Conservation (phyloP, 2,329 filamentous ascomycete species). For the Penicillium hesseltinei region DNA sequence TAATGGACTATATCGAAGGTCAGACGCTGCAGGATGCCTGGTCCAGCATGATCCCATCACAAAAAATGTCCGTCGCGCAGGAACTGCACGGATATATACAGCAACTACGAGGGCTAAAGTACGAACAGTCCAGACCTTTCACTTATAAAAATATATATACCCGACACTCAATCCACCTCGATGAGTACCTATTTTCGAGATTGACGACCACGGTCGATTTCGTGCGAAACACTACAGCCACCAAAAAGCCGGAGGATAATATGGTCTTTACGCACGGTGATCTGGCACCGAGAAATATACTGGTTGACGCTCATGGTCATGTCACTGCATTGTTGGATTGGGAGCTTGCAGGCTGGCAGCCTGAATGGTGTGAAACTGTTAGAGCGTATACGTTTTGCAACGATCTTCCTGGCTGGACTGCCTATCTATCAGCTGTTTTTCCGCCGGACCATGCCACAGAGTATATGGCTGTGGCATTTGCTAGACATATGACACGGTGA, state of each 20-base stretch:
- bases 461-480: constrained; percentile 3
- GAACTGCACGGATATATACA: constrained; percentile 7
- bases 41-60: constrained; percentile 3
- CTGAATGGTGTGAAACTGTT: constrained; percentile 1
- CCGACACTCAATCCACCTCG: neutral
- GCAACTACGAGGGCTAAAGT: neutral
- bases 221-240: neutral
- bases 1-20: constrained; percentile 5
- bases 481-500: neutral
- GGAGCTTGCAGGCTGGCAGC: constrained; percentile 10
- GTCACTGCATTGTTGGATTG: constrained; percentile 9
- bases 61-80: constrained; percentile 7
- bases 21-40: constrained; percentile 8
- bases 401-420: constrained; percentile 1
- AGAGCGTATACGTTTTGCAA: constrained; percentile 1
- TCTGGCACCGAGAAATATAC: constrained; percentile 7
- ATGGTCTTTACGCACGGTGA: constrained; percentile 10
- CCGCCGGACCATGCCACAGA: neutral
- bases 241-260: neutral
- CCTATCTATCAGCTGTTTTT: neutral
- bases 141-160: neutral
- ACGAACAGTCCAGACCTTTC: too few species aligned
- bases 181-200: neutral
- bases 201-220: neutral
- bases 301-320: constrained; percentile 4